These are phyloP conservation scores for Pharnaceum exiguum DNA, from an alignment of 148 eudicot genomes.

Conservation along the genomic window DNA sequence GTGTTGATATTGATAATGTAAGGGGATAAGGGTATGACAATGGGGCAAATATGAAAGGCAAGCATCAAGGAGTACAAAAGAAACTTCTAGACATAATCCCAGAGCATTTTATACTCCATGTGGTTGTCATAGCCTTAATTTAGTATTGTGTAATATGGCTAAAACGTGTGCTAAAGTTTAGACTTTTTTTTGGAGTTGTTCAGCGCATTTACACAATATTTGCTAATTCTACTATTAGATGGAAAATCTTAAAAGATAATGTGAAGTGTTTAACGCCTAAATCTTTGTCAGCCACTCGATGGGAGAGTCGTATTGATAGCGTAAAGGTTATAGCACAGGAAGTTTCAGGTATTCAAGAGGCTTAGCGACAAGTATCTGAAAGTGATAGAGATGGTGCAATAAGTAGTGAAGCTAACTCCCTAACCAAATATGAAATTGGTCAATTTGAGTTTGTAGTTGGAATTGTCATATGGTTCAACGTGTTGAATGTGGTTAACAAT, in stretches of 20 bases:
- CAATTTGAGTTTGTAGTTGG: conserved; percentile 15
- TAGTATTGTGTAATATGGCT: conserved; percentile 21
- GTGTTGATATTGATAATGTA: not conserved
- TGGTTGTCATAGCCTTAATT: conserved; percentile 28
- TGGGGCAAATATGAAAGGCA: conserved; percentile 1
- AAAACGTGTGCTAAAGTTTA: conserved; percentile 17
- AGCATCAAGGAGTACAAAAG: conserved; percentile 13
- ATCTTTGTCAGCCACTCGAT: conserved; percentile 22
- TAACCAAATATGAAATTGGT: conserved; percentile 15
- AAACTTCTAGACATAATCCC: conserved; percentile 19
- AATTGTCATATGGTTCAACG: not conserved
- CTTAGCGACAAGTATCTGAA: conserved; percentile 6
- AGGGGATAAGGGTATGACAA: conserved; percentile 5
- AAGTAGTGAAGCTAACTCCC: conserved; percentile 17
- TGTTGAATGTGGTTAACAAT: not conserved
- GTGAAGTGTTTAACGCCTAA: conserved; percentile 10
- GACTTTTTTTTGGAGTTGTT: conserved; percentile 18
- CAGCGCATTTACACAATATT: conserved; percentile 28
- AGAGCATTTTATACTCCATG: conserved; percentile 27
- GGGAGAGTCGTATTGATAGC: conserved; percentile 28
- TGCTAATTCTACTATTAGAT: conserved; percentile 29
- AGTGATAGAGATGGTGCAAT: conserved; percentile 1
- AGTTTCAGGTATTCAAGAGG: conserved; percentile 16
- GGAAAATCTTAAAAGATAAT: conserved; percentile 17
- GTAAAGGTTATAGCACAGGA: conserved; percentile 22